Evolutionary conservation across 176 grass and related monocot genomes (phyloP).

Genomic region (Oropetium thomaeum): DNA sequence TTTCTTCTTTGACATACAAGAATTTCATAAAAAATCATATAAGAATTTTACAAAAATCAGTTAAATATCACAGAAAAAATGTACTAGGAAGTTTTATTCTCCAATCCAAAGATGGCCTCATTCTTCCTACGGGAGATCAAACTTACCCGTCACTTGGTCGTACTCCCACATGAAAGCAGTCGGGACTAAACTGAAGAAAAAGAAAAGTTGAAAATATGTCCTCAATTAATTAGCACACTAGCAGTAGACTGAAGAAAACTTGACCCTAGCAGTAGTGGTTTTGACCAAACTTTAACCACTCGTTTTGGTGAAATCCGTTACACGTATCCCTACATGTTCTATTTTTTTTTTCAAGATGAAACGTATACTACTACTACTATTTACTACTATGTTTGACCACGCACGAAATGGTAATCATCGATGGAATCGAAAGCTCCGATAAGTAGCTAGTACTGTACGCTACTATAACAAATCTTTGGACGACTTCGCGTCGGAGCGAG

Average conservation of each 20-base stretch:
- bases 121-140: background rate
- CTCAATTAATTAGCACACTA: background rate
- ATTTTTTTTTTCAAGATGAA: too few relatives aligned
- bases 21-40: too few relatives aligned
- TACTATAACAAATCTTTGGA: background rate
- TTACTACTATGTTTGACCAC: slow-evolving; percentile 1
- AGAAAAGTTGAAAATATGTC: background rate
- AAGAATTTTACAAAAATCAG: too few relatives aligned
- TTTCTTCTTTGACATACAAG: too few relatives aligned
- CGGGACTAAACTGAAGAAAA: background rate
- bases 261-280: background rate
- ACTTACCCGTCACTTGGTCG: too few relatives aligned
- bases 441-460: too few relatives aligned
- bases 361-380: too few relatives aligned
- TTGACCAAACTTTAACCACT: background rate
- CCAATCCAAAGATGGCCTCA: too few relatives aligned
- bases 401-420: background rate
- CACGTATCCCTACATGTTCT: too few relatives aligned
- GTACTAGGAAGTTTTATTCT: too few relatives aligned
- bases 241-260: background rate
- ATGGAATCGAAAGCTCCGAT: background rate
- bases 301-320: background rate
- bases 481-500: background rate
- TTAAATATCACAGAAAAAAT: too few relatives aligned
- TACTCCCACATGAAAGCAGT: too few relatives aligned